A percentile compares a stretch with the other conserved stretches of the same genome.
phyloP scores from a whole-genome alignment of 2,329 filamentous ascomycete genomes.

The Calonectria leucothoes region DNA sequence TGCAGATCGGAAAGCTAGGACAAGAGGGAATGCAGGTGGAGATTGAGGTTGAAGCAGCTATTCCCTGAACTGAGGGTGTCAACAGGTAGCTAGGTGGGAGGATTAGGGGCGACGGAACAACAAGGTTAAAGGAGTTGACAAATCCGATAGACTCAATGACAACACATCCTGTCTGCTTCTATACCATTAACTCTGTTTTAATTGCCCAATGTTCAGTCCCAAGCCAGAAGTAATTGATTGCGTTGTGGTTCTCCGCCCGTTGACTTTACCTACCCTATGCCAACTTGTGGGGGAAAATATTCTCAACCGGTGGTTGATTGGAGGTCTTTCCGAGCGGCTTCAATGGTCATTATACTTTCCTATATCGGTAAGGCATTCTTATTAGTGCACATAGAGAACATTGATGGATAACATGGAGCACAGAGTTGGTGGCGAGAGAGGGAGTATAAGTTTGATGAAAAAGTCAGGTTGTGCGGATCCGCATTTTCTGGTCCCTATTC shows the following conservation, averaged over 20 bases:
- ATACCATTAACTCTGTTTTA: neutral
- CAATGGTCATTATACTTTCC: constrained; percentile 1
- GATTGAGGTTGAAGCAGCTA: constrained; percentile 21
- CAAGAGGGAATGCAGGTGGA: constrained; percentile 25
- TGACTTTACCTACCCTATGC: neutral
- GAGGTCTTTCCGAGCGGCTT: neutral
- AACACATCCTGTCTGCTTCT: neutral
- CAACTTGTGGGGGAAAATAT: neutral
- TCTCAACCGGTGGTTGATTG: neutral
- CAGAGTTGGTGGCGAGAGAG: neutral
- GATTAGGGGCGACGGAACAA: neutral
- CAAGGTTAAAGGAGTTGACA: no score
- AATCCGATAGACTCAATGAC: neutral
- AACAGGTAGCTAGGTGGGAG: neutral
- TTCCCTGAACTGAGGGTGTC: neutral
- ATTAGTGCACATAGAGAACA: no score
- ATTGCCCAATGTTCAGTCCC: neutral
- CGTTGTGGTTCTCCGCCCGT: neutral
- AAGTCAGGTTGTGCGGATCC: neutral
- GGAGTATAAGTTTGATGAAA: neutral
- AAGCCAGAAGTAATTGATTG: neutral
- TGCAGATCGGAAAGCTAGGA: constrained; percentile 25
- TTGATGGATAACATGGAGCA: no score
- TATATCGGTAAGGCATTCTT: neutral
- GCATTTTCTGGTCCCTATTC: neutral